These are phyloP conservation scores for Chlorociboria aeruginascens DNA, from an alignment of 495 filamentous ascomycete genomes.

Conservation along the genomic window DNA sequence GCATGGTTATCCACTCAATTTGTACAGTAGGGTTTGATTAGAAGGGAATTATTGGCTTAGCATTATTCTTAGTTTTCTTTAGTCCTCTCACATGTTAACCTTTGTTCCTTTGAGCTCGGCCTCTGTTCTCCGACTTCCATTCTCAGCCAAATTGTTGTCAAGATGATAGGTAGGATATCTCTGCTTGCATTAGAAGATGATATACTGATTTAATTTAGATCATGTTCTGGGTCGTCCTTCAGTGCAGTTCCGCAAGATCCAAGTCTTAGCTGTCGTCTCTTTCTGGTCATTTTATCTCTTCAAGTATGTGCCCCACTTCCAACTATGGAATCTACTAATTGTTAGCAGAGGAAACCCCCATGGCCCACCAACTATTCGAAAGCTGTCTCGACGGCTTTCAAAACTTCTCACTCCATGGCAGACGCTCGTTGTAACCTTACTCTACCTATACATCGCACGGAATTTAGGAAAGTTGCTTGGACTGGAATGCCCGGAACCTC, in stretches of 20 bases:
- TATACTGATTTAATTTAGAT: conserved; percentile 32
- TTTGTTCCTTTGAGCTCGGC: background rate
- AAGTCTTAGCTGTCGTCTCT: conserved; percentile 79
- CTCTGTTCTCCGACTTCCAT: background rate
- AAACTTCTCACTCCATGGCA: conserved; percentile 71
- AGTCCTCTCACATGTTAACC: conserved; percentile 2
- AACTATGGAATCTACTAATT: background rate
- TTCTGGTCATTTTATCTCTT: conserved; percentile 85
- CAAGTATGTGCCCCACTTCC: conserved; percentile 34
- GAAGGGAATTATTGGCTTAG: background rate
- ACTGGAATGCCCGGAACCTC: conserved; percentile 83
- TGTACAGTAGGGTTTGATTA: background rate
- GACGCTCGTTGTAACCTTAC: conserved; percentile 71
- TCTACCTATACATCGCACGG: conserved; percentile 82
- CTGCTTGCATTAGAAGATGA: background rate
- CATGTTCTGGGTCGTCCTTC: conserved; percentile 89
- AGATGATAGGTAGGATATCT: conserved; percentile 18
- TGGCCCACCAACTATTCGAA: conserved; percentile 68
- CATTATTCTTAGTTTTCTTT: background rate
- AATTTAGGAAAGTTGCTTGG: conserved; percentile 89
- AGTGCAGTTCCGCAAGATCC: conserved; percentile 78
- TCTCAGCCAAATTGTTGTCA: conserved; percentile 7
- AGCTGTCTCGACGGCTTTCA: conserved; percentile 57
- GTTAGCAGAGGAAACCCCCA: conserved; percentile 64
- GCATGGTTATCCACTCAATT: background rate